Evolutionary conservation across 257 asterid species (phyloP), one percentile per base, ranked within the genome.

Genomic region (Lantana camara): DNA sequence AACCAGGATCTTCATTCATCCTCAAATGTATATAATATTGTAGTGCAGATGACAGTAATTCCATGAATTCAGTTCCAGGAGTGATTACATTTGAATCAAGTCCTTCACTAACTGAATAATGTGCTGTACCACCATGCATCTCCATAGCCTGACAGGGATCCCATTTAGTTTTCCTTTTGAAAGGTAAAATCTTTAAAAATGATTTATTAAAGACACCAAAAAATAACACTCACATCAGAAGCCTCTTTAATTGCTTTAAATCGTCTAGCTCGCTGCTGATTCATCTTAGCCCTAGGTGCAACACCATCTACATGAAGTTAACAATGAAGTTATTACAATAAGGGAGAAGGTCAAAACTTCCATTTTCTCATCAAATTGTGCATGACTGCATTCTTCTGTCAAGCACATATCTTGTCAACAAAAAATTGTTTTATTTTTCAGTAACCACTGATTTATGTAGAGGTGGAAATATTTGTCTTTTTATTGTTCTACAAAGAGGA

Each of bases 51-150:
- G 96, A 79, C 57, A 88, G 17, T 19, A 73, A 34, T 38, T 75
- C 88, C 96, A 88, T 85, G 63, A 88, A 88, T 70, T 52, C 76
- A 19, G 94, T 88, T 51, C 96, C 96, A 64, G 96, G 96, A 1
- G 96, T 82, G 55, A 87, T 87, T 16, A 83, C 58, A 81, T 87
- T 85, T 21, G 90, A 84, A 82, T 87, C 95, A 52, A 84, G 78
- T 57, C 52, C 64, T 62, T 37, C 42, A 42, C 48, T 49, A 29
- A 40, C 63, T 13, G 56, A 53, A 16, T n/a, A 50, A 24, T n/a
- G n/a, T n/a, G n/a, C n/a, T n/a, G n/a, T n/a, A n/a, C n/a, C n/a
- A n/a, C n/a, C n/a, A n/a, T n/a, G n/a, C n/a, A n/a, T 40, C 27
- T 32, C 20, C 40, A n/a, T 5, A 1, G 45, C 40, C 57, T 48